Percentiles rank a stretch among this genome's conserved stretches.
Evolutionary conservation across 192 early-diverging fungal species (phyloP).

Genomic region (Coemansia sp.): DNA sequence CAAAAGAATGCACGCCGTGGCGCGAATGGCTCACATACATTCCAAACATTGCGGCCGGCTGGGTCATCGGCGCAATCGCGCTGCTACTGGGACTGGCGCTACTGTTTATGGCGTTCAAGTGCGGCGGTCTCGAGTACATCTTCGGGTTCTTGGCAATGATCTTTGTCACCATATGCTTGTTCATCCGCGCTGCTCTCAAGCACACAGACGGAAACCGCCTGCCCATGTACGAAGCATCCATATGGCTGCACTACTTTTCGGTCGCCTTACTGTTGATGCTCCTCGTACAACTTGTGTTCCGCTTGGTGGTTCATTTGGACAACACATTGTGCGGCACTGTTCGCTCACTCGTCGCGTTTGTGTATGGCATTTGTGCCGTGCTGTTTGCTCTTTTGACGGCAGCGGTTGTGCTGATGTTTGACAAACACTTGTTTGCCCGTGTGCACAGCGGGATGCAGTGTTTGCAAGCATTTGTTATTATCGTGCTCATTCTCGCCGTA

Average conservation of each 20-base stretch:
- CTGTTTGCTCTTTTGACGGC: slow-evolving; percentile 41
- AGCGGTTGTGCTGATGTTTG: slow-evolving; percentile 44
- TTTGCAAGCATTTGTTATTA: slow-evolving; percentile 44
- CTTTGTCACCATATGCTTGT: slow-evolving; percentile 33
- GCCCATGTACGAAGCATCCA: slow-evolving; percentile 41
- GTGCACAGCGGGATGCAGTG: slow-evolving; percentile 44
- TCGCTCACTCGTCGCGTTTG: slow-evolving; percentile 30
- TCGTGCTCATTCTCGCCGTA: slow-evolving; percentile 29
- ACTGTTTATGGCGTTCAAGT: slow-evolving; percentile 41
- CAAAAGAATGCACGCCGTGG: slow-evolving; percentile 37
- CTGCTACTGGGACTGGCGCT: slow-evolving; percentile 32
- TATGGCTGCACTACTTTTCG: slow-evolving; percentile 52
- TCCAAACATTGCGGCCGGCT: slow-evolving; percentile 42
- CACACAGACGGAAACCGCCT: slow-evolving; percentile 17
- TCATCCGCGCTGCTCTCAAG: slow-evolving; percentile 30
- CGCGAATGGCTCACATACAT: slow-evolving; percentile 54
- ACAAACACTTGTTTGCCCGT: slow-evolving; percentile 29
- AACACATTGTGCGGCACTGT: slow-evolving; percentile 33
- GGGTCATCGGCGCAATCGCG: slow-evolving; percentile 41
- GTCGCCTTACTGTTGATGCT: slow-evolving; percentile 33
- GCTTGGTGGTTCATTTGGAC: slow-evolving; percentile 44
- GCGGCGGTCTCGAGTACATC: slow-evolving; percentile 43
- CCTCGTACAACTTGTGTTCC: slow-evolving; percentile 42
- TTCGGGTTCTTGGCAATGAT: slow-evolving; percentile 41
- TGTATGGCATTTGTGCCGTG: slow-evolving; percentile 22